Evolutionary conservation across 176 grass and related monocot species (phyloP).

Genomic region (Hyparrhenia diplandra): DNA sequence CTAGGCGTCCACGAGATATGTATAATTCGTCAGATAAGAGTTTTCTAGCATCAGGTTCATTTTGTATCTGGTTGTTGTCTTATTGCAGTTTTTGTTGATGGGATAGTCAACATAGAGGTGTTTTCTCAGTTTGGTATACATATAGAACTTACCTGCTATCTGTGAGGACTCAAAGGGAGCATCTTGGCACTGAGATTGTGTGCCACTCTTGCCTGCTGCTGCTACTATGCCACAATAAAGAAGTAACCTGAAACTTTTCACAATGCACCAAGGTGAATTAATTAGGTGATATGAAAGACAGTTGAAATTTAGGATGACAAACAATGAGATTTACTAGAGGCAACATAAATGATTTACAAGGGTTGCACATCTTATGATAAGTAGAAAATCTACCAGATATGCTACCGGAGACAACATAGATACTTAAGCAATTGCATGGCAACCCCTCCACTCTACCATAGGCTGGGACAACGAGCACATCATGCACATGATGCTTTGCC

Average conservation of each 20-base stretch:
- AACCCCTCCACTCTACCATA: not conserved
- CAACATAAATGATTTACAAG: not conserved
- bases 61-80: conserved; percentile 20
- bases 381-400: not conserved
- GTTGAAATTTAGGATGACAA: not conserved
- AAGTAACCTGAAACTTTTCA: not conserved
- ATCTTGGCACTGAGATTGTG: not conserved
- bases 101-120: conserved; percentile 7
- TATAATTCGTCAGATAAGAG: conserved; percentile 35
- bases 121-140: not conserved
- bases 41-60: conserved; percentile 25
- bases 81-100: conserved; percentile 9
- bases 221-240: not conserved
- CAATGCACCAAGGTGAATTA: not conserved
- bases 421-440: not conserved
- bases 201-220: not conserved
- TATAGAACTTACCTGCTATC: conserved; percentile 11
- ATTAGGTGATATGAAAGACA: conserved; percentile 8
- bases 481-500: not conserved
- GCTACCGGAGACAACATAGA: not conserved
- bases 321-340: not conserved
- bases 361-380: not conserved
- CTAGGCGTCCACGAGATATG: conserved; percentile 49
- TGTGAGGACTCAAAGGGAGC: not conserved
- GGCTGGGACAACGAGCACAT: not conserved